Base-by-base conservation (phyloP, 768 basidiomycete genomes). In the Mycena venus region DNA sequence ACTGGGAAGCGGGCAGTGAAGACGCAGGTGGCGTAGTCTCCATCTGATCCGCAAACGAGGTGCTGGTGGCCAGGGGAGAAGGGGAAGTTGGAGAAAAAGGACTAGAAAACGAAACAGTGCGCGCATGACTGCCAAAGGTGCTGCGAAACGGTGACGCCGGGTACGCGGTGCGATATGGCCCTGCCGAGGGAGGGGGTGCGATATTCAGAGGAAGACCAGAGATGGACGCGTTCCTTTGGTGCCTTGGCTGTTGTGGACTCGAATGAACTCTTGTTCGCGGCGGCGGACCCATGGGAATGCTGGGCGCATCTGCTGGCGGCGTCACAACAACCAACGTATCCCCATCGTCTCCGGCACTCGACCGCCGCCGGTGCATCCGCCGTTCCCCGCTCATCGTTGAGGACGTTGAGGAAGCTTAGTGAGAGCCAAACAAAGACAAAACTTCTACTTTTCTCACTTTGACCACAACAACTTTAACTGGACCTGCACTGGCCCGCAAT, bases 21-120 rank as follows among this genome's bases (percentile, higher is more conserved):
- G 68, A 44, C 72, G 79, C 68, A 68, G 86, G 34, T 65, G 83
- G 61, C 0, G 81, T 72, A 32, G 19, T 51, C 51, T 34, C 31
- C 44, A 79, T 76, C 61, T 76, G 74, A 61, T 80, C 79, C n/a
- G 79, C 77, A 34, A 81, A 74, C 42, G 85, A 82, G 69, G 85
- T 84, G 34, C 84, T 83, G 21, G 86, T 77, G 12, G 88, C 84
- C 17, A 91, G 85, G 6, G 90, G 90, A 1, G 91, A 91, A 5
- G 88, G 89, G 4, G 85, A 82, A 31, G 85, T 79, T 2, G 90
- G 89, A 4, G 86, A 84, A 77, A 88, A 90, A 3, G 89, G 86
- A 4, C 88, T 84, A 8, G 91, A 90, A 56, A 89, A 84, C 5
- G 90, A 89, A 19, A 87, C 85, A 12, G 86, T 86, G 34, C 89